Evolutionary conservation across 352 stramenopile species (phyloP).

Genomic region (Pythium phragmiticola): DNA sequence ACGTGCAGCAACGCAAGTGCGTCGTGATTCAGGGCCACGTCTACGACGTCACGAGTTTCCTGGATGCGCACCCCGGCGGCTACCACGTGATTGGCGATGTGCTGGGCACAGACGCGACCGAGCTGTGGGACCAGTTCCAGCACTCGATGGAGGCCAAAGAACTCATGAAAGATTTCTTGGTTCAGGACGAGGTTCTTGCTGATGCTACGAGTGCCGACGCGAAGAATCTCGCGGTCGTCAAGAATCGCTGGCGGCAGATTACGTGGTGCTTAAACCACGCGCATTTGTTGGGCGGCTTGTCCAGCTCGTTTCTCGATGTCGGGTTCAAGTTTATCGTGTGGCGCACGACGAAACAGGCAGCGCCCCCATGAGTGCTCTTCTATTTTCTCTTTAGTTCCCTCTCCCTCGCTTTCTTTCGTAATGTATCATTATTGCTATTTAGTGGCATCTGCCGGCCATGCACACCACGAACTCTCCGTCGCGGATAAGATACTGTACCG

Average conservation of each 20-base stretch:
- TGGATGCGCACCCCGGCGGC: conserved; percentile 64
- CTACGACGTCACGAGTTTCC: conserved; percentile 69
- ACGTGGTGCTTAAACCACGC: conserved; percentile 56
- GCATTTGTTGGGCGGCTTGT: conserved; percentile 50
- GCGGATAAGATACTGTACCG: no score
- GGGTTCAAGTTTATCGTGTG: conserved; percentile 38
- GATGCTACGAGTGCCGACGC: background rate
- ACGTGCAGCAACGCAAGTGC: conserved; percentile 45
- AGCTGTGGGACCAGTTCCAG: conserved; percentile 69
- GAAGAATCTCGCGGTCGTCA: conserved; percentile 29
- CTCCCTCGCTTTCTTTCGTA: background rate
- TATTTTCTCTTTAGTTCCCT: background rate
- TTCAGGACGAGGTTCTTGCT: conserved; percentile 42
- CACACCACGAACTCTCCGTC: no score
- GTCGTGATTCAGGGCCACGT: conserved; percentile 60
- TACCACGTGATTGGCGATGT: conserved; percentile 73
- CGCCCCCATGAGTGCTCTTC: background rate
- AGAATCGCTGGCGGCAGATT: conserved; percentile 48
- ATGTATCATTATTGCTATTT: conserved; percentile 14
- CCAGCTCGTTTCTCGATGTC: conserved; percentile 36
- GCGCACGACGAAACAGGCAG: conserved; percentile 15
- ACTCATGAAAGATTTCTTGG: conserved; percentile 61
- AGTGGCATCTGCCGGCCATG: no score
- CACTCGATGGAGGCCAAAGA: conserved; percentile 62
- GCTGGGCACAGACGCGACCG: conserved; percentile 62